Evolutionary conservation across 169 alveolate genomes (phyloP), one percentile per base, ranked within the genome.

Genomic region (Plasmodium relictum): DNA sequence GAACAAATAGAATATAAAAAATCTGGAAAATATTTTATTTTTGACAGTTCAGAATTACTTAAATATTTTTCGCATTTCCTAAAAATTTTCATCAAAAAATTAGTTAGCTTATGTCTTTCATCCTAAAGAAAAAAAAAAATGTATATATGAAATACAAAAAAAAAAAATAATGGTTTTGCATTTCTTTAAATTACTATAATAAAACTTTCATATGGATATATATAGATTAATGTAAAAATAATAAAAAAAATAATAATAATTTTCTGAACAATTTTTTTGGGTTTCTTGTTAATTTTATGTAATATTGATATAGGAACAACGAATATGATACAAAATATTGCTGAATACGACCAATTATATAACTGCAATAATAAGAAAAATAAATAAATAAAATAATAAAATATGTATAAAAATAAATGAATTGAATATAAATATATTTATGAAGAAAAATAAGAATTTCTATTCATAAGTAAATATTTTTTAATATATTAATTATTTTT

Each of bases 291-390:
- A 18, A n/a, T 48, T 39, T 86, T 71, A 44, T 86, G 87, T 71
- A 86, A 65, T n/a, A 68, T 14, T 26, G 88, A 86, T 54, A 86
- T 58, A n/a, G 92, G 92, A 0, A 39, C 41, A 26, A 86, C 76
- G 52, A 86, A 48, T 24, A 70, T 26, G 44, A 86, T 26, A 44
- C 66, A 24, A 59, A 86, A 86, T 18, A 86, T 62, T 24, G 41
- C 70, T n/a, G 92, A n/a, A 42, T 71, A 71, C 6, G 92, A 70
- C 92, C 92, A 86, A 31, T 86, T 86, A 66, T 86, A 86, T 37
- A 86, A 22, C 92, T 86, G 66, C 10, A 56, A 69, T 22, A 69
- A 39, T 9, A 59, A 22, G 20, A 48, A 31, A 0, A 22, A 72
- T 20, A 52, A 56, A 0, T 3, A 54, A 54, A 54, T 3, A 31